These are phyloP conservation scores for Galerina marginata DNA, from an alignment of 768 basidiomycete genomes.

Conservation along the genomic window DNA sequence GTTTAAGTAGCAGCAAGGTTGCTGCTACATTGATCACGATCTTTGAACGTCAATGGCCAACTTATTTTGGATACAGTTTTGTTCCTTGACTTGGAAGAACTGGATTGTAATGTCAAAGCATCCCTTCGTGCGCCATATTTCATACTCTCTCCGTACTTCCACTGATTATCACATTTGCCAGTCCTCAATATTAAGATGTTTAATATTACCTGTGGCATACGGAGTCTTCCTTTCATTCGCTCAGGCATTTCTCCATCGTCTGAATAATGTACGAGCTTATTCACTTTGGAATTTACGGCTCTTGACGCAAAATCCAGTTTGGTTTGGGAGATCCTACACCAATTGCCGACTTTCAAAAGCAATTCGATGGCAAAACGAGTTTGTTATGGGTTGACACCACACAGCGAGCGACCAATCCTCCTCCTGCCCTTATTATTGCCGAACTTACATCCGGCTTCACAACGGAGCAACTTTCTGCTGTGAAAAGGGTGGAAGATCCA, in stretches of 20 bases:
- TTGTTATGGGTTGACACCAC: slow-evolving; percentile 77
- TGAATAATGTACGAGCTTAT: slow-evolving; percentile 58
- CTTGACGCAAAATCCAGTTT: slow-evolving; percentile 43
- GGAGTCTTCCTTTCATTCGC: slow-evolving; percentile 71
- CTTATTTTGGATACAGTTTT: slow-evolving; percentile 67
- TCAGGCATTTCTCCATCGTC: slow-evolving; percentile 60
- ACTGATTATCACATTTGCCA: neutral
- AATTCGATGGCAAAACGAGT: slow-evolving; percentile 57
- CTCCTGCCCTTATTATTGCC: slow-evolving; percentile 64
- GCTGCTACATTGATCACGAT: no score
- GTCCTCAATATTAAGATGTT: slow-evolving; percentile 66
- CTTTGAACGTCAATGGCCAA: slow-evolving; percentile 26
- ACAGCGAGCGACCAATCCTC: slow-evolving; percentile 56
- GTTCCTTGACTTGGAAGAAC: slow-evolving; percentile 71
- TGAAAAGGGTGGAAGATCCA: slow-evolving; percentile 53
- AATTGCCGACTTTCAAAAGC: slow-evolving; percentile 48
- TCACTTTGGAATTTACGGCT: neutral
- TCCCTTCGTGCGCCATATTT: slow-evolving; percentile 50
- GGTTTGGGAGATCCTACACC: slow-evolving; percentile 63
- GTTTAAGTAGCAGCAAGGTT: no score
- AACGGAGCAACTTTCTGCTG: slow-evolving; percentile 48
- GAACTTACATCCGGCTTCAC: slow-evolving; percentile 62
- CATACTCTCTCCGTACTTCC: neutral
- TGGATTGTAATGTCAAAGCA: slow-evolving; percentile 75
- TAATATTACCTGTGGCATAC: slow-evolving; percentile 67